Evolutionary conservation across 164 flowering plant genomes (phyloP).

Genomic region (Macadamia integrifolia): DNA sequence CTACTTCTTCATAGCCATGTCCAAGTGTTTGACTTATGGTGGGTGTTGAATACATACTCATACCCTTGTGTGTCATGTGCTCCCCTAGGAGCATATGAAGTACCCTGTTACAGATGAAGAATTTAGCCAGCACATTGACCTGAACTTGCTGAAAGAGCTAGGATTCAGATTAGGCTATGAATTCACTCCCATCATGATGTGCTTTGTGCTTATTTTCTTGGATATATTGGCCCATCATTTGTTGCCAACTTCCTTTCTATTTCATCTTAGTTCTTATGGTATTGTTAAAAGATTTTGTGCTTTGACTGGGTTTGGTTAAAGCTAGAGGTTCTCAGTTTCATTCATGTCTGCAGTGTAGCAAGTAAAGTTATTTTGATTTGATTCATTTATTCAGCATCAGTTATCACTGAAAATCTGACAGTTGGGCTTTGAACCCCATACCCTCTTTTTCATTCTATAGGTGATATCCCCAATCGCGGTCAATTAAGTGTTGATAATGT

Average conservation of each 20-base stretch:
- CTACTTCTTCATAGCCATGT: no score
- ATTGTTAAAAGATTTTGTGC: background rate
- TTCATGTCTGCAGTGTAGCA: background rate
- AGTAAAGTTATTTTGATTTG: background rate
- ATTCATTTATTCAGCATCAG: background rate
- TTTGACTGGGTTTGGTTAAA: background rate
- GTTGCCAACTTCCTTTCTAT: background rate
- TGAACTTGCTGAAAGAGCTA: background rate
- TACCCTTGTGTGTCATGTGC: no score
- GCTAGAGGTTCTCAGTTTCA: background rate
- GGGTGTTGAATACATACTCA: no score
- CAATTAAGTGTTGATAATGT: constrained; percentile 40
- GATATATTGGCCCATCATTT: background rate
- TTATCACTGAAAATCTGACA: background rate
- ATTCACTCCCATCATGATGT: no score
- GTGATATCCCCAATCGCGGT: constrained; percentile 18
- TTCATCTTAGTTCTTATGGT: background rate
- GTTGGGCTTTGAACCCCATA: background rate
- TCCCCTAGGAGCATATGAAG: no score
- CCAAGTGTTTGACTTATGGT: no score
- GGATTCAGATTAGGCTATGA: background rate
- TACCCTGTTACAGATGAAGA: no score
- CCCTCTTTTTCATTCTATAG: constrained; percentile 22
- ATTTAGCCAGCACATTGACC: no score
- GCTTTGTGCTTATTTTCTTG: no score